Base-by-base conservation (phyloP, 805 yeast species). In the Aciculoconidium aculeatum region DNA sequence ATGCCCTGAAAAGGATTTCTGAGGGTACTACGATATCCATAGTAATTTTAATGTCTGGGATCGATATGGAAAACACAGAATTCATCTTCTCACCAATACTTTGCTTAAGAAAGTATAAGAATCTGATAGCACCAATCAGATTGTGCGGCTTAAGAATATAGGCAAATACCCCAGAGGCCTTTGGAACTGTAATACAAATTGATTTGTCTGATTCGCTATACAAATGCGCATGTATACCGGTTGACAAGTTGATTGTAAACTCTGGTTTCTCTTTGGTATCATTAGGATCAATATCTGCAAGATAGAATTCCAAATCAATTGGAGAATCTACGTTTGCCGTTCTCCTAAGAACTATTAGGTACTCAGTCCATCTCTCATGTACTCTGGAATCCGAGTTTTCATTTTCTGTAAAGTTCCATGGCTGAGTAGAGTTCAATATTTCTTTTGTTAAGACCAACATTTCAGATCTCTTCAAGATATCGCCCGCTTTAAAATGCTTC, bases 291-390 rank as follows among this genome's bases (percentile, higher is more conserved):
- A 56, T 55, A 22, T 71, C 53, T 3, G 57, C 52, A 8, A 67
- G 69, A 53, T 75, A 80, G 36, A 87, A 72, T 44, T 86, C 87
- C 1, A 86, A 36, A 3, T 63, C 49, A 1, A 85, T 46, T 0
- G 94, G 88, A 7, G 58, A 53, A 2, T 57, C 61, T 0, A 45
- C 27, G 34, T 65, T 55, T 10, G 73, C 77, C 0, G 83, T 75
- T n/a, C 72, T 68, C 35, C 90, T 60, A 1, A 80, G 77, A 2
- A 82, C 85, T 3, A 82, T 80, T 15, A 75, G 58, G 47, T 77
- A 84, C 48, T 88, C 96, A 36, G 69, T 74, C 92, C 96, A 86
- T 27, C 86, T 57, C 34, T 83, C 88, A 7, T 65, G 37, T 1
- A 82, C 67, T 30, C 80, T 55, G 1, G 83, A 64, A 22, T 73